These are phyloP conservation scores for Elaphomyces granulatus DNA, from an alignment of 495 filamentous ascomycete genomes.

Conservation along the genomic window DNA sequence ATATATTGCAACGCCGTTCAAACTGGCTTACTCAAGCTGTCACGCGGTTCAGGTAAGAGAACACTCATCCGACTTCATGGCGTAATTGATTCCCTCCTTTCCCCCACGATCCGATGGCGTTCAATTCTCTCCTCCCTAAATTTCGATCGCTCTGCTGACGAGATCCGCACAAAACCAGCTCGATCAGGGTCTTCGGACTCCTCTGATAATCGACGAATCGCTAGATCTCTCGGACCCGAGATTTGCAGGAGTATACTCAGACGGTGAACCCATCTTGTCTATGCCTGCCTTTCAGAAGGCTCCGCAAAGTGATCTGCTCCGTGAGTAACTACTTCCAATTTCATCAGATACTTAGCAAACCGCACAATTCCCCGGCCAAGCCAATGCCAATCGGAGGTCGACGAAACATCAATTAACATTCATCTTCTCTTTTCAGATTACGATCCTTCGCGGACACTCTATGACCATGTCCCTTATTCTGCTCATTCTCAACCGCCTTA, in stretches of 20 bases:
- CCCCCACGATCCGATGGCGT: no score
- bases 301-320: slow-evolving; percentile 25
- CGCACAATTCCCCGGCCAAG: neutral
- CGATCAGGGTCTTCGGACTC: slow-evolving; percentile 36
- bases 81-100: neutral
- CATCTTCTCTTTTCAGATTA: slow-evolving; percentile 20
- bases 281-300: slow-evolving; percentile 40
- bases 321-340: slow-evolving; percentile 17
- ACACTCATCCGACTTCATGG: slow-evolving; percentile 1
- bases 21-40: slow-evolving; percentile 39
- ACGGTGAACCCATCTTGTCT: slow-evolving; percentile 37
- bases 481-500: slow-evolving; percentile 30
- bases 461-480: slow-evolving; percentile 32
- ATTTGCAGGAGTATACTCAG: slow-evolving; percentile 32
- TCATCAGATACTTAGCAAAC: neutral
- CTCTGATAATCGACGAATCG: slow-evolving; percentile 38
- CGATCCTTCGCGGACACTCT: slow-evolving; percentile 29
- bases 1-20: slow-evolving; percentile 36
- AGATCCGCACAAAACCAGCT: slow-evolving; percentile 12
- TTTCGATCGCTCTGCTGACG: slow-evolving; percentile 1
- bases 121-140: no score
- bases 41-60: slow-evolving; percentile 38
- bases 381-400: slow-evolving; percentile 2
- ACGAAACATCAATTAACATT: slow-evolving; percentile 7
- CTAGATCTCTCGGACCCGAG: slow-evolving; percentile 37